Percentiles rank a stretch among this genome's conserved stretches.
phyloP scores from a whole-genome alignment of 306 rosid genomes.

The Ormosia emarginata region DNA sequence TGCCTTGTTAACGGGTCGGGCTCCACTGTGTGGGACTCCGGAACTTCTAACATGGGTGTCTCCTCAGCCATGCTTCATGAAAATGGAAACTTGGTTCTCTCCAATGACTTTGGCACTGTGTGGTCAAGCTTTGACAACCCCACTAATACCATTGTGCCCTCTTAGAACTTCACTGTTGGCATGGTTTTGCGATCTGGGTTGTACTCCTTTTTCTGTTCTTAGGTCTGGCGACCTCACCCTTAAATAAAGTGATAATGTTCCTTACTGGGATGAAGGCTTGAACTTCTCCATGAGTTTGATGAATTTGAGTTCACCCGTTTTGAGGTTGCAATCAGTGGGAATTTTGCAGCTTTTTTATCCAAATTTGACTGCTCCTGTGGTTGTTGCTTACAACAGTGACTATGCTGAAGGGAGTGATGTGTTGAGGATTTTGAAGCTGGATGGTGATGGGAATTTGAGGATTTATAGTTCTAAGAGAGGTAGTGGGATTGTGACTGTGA shows the following conservation, averaged over 20 bases:
- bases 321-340: slow-evolving; percentile 39
- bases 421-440: slow-evolving; percentile 57
- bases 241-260: slow-evolving; percentile 39
- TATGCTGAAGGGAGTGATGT: slow-evolving; percentile 42
- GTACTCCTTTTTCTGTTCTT: slow-evolving; percentile 46
- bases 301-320: slow-evolving; percentile 50
- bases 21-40: slow-evolving; percentile 53
- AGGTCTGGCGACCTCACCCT: slow-evolving; percentile 54
- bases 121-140: slow-evolving; percentile 78
- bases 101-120: slow-evolving; percentile 33
- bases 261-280: slow-evolving; percentile 58
- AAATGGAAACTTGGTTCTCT: slow-evolving; percentile 52
- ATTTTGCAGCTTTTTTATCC: slow-evolving; percentile 45
- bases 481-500: slow-evolving; percentile 29
- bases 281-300: slow-evolving; percentile 30
- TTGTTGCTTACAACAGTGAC: slow-evolving; percentile 60
- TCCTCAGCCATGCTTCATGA: slow-evolving; percentile 53
- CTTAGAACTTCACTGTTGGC: slow-evolving; percentile 44
- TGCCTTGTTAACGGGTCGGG: slow-evolving; percentile 58
- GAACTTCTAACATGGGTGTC: slow-evolving; percentile 53
- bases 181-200: slow-evolving; percentile 57
- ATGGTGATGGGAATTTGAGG: slow-evolving; percentile 66
- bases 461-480: slow-evolving; percentile 46
- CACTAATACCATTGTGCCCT: slow-evolving; percentile 53
- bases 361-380: slow-evolving; percentile 19